phyloP scores from a whole-genome alignment of 179 eudicot species.

The Silene noctiflora region DNA sequence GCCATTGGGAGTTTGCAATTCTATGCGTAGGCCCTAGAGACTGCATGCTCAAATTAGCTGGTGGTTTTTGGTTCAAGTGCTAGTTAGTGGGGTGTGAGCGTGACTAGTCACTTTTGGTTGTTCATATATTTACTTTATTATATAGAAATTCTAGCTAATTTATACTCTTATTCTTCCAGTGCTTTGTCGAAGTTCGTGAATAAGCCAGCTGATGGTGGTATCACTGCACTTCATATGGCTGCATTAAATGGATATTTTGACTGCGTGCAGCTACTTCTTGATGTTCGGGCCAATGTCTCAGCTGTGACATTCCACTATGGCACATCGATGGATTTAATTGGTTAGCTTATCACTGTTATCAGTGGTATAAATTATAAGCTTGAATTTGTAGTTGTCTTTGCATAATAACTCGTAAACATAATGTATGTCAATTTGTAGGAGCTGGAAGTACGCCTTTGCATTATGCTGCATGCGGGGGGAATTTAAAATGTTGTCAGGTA shows the following conservation, averaged over 20 bases:
- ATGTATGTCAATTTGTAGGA: conserved; percentile 38
- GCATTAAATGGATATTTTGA: conserved; percentile 78
- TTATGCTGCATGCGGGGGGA: conserved; percentile 98
- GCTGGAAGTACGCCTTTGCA: conserved; percentile 99
- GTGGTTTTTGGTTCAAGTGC: background rate
- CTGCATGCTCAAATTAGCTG: background rate
- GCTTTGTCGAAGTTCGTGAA: conserved; percentile 72
- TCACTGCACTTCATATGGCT: conserved; percentile 98
- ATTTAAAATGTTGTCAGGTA: conserved; percentile 91
- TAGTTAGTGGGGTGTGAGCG: background rate
- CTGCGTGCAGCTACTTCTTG: conserved; percentile 67
- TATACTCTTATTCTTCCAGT: conserved; percentile 38
- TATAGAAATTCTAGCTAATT: conserved; percentile 1
- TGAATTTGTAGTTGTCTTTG: background rate
- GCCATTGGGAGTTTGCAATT: background rate
- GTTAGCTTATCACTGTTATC: conserved; percentile 34
- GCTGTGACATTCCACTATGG: conserved; percentile 92
- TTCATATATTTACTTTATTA: background rate
- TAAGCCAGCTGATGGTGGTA: conserved; percentile 96
- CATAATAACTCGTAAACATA: conserved; percentile 6
- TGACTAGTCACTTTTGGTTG: background rate
- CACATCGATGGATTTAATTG: conserved; percentile 92
- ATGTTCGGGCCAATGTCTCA: conserved; percentile 64
- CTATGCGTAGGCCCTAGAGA: background rate
- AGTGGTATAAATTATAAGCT: background rate